These are phyloP conservation scores for Fusarium goolgardi DNA, from an alignment of 2,329 filamentous ascomycete species.

Conservation along the genomic window DNA sequence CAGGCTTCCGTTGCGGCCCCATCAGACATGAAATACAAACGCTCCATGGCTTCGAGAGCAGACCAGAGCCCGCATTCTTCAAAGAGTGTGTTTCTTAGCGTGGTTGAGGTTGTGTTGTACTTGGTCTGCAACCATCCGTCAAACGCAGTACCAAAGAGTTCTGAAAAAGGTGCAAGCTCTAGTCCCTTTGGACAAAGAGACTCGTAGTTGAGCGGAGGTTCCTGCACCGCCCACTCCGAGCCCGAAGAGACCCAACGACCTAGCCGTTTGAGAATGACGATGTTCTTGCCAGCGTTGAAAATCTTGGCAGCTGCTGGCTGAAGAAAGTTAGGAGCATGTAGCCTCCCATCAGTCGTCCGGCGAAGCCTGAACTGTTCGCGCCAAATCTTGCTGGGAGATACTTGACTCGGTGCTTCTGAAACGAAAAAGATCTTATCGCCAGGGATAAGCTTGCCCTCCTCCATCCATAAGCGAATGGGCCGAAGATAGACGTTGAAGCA, in stretches of 20 bases:
- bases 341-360: slow-evolving; percentile 65
- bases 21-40: slow-evolving; percentile 81
- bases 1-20: slow-evolving; percentile 75
- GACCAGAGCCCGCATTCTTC: slow-evolving; percentile 73
- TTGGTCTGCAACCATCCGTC: slow-evolving; percentile 81
- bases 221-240: slow-evolving; percentile 48
- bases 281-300: slow-evolving; percentile 88
- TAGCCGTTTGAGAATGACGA: slow-evolving; percentile 82
- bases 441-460: slow-evolving; percentile 74
- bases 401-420: slow-evolving; percentile 65
- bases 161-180: slow-evolving; percentile 74
- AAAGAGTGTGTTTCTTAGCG: slow-evolving; percentile 75
- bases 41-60: slow-evolving; percentile 74
- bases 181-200: slow-evolving; percentile 62
- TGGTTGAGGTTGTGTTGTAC: slow-evolving; percentile 74
- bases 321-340: slow-evolving; percentile 81
- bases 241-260: slow-evolving; percentile 61
- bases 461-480: slow-evolving; percentile 87
- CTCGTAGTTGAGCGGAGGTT: slow-evolving; percentile 66
- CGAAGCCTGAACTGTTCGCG: slow-evolving; percentile 77
- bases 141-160: slow-evolving; percentile 78
- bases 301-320: slow-evolving; percentile 76
- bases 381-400: slow-evolving; percentile 77
- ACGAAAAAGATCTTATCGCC: slow-evolving; percentile 82
- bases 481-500: slow-evolving; percentile 86